A percentile compares a stretch with the other conserved stretches of the same genome.
phyloP scores from a whole-genome alignment of 140 eudicot species.

The Senecio squalidus region DNA sequence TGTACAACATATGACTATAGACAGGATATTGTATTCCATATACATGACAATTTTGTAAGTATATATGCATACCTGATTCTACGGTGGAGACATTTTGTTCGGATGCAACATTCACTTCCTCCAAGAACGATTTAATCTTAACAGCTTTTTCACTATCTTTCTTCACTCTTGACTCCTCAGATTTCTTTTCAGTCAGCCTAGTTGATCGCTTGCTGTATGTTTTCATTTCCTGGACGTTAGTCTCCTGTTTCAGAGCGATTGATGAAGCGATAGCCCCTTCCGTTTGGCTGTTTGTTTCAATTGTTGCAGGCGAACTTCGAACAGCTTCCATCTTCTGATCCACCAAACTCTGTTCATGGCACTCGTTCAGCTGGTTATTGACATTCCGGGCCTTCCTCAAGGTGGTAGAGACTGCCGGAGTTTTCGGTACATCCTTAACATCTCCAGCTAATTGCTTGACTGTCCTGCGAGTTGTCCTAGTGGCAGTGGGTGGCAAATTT shows the following conservation, averaged over 20 bases:
- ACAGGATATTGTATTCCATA: too few relatives aligned
- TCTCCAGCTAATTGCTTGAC: constrained; percentile 21
- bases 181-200: constrained; percentile 42
- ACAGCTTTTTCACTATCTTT: constrained; percentile 15
- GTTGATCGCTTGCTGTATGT: constrained; percentile 47
- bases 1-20: not conserved
- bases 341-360: not conserved
- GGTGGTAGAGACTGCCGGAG: constrained; percentile 24
- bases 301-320: not conserved
- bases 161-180: not conserved
- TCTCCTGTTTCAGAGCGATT: not conserved
- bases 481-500: constrained; percentile 21
- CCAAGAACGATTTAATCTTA: constrained; percentile 18
- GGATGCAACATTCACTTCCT: constrained; percentile 10
- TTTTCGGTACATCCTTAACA: constrained; percentile 20
- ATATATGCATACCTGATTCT: constrained; percentile 11
- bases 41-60: not conserved
- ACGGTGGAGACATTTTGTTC: not conserved
- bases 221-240: constrained; percentile 3
- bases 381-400: constrained; percentile 35
- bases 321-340: not conserved
- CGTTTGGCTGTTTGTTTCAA: not conserved
- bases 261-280: too few relatives aligned
- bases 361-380: constrained; percentile 27
- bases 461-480: constrained; percentile 32